phyloP scores from a whole-genome alignment of 1,284 basidiomycete genomes.

The Flammula alnicola region DNA sequence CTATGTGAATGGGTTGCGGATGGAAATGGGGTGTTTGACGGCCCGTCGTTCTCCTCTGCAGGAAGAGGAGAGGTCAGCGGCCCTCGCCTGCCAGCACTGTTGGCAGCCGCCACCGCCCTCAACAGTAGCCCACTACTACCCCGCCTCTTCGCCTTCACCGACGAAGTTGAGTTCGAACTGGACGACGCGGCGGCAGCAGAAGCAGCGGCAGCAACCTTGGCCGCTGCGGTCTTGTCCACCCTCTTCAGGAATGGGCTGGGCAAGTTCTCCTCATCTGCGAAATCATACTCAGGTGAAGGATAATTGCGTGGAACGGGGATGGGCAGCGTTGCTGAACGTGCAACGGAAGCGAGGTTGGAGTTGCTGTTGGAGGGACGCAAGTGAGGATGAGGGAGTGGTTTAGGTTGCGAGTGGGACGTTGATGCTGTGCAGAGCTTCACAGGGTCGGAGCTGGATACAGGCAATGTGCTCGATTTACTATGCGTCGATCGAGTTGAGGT shows the following conservation, averaged over 20 bases:
- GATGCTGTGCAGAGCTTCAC: too few species aligned
- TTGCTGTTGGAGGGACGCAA: too few species aligned
- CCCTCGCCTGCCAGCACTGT: neutral
- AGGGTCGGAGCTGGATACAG: too few species aligned
- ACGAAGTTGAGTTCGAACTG: neutral
- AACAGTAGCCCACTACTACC: neutral
- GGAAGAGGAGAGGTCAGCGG: neutral
- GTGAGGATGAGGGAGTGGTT: too few species aligned
- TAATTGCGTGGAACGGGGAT: too few species aligned
- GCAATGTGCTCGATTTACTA: too few species aligned
- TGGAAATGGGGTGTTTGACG: neutral
- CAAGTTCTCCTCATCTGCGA: too few species aligned
- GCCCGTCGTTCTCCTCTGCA: neutral
- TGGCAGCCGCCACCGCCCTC: neutral
- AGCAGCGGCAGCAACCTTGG: neutral
- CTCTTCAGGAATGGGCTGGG: neutral
- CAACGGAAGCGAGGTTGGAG: too few species aligned
- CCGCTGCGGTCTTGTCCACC: neutral
- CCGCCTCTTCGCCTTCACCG: neutral
- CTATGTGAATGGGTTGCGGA: neutral
- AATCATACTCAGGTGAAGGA: too few species aligned
- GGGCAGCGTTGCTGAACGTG: too few species aligned
- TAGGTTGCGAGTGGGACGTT: too few species aligned
- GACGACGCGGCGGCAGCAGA: neutral
- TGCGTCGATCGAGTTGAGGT: too few species aligned